Base-by-base conservation (phyloP, 1,284 basidiomycete genomes). In the Athelia sp. region DNA sequence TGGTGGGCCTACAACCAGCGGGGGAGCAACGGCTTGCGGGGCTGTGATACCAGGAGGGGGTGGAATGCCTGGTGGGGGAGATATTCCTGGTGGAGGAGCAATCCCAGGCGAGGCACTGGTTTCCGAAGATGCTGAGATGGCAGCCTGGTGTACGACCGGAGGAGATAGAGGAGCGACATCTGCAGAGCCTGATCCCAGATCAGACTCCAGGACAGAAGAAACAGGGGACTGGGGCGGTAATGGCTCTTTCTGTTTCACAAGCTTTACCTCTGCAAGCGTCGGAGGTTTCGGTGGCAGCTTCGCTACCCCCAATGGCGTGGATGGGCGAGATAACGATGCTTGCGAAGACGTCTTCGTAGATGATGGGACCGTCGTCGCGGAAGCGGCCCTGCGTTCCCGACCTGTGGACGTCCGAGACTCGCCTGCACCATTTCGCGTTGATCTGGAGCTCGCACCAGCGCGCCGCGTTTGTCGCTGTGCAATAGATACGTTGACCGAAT, bases 241-340 rank as follows among this genome's bases (percentile, higher is more conserved):
- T 4, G 60, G 50, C 31, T 76, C 75, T 56, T 74, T 78, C 49
- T 60, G 67, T 48, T 67, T 70, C 45, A 66, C 54, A 34, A 61
- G 48, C 57, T 74, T 80, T 31, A 66, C 60, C 38, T 72, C 68
- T 21, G 68, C 64, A 2, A 77, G 74, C n/a, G 78, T 76, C 14
- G 67, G 62, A 31, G 81, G 71, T 38, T 74, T 69, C 49, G 69
- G 69, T 32, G 73, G 68, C 19, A 71, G 56, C 22, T 62, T 48
- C 17, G 72, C 71, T 9, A n/a, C 36, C 6, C 36, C 36, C 36
- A 21, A n/a, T 38, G 84, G 82, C 1, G 85, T 85, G 1, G 75
- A 62, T 23, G 84, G 81, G n/a, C 82, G 80, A 21, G 84, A 84
- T 1, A 75, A 75, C n/a, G 82, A 78, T n/a, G 72, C 65, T 50